Conservation (phyloP, 441 rosid species). For the Omphalea diandra region DNA sequence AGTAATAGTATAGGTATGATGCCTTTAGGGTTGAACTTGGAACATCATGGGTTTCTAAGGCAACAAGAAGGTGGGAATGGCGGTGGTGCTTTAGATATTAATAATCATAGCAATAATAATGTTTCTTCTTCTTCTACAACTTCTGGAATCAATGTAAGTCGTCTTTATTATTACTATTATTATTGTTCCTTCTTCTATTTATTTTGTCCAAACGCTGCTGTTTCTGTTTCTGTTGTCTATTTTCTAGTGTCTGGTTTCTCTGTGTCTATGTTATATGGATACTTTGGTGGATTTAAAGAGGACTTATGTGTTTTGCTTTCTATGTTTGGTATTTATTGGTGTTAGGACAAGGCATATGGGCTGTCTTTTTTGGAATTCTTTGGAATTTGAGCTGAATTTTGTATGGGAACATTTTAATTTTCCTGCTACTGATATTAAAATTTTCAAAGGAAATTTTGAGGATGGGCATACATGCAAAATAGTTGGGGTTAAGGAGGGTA, state of each 20-base stretch:
- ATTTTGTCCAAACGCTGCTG: not conserved
- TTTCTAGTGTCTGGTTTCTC: not conserved
- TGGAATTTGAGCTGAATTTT: not conserved
- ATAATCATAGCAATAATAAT: constrained; percentile 27
- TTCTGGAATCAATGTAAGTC: constrained; percentile 48
- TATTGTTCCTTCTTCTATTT: not conserved
- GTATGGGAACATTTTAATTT: constrained; percentile 11
- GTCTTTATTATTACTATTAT: not conserved
- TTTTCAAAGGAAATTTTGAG: no score
- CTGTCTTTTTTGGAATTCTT: constrained; percentile 1
- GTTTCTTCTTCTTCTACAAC: constrained; percentile 43
- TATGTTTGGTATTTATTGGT: constrained; percentile 6
- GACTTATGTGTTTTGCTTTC: constrained; percentile 15
- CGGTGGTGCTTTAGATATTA: constrained; percentile 24
- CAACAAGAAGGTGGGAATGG: constrained; percentile 40
- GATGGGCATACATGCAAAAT: not conserved
- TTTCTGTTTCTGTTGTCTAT: not conserved
- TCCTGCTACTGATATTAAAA: not conserved
- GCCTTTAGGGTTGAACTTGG: constrained; percentile 67
- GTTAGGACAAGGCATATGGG: constrained; percentile 1
- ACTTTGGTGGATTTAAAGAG: not conserved
- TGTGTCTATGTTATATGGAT: no score
- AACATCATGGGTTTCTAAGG: constrained; percentile 50
- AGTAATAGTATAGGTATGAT: constrained; percentile 44
- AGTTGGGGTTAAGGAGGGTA: constrained; percentile 3